A percentile compares a stretch with the other conserved stretches of the same genome.
Conservation (phyloP, 2,329 filamentous ascomycete species). For the Clonostachys chloroleuca region DNA sequence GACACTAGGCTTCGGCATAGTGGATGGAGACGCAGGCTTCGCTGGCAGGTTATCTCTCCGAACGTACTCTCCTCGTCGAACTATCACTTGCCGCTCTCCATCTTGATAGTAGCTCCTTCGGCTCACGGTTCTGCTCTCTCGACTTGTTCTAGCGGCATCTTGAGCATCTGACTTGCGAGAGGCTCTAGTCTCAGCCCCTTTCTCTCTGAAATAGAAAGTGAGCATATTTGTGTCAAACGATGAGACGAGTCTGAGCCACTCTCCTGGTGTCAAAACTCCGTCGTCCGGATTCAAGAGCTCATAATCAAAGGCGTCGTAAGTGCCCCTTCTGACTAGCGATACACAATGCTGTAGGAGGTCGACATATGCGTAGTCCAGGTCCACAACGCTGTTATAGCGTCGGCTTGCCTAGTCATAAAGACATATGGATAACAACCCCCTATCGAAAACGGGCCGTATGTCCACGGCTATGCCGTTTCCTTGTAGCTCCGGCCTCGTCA, state of each 20-base stretch:
- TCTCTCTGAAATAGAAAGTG: neutral
- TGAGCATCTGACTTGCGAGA: too few species aligned
- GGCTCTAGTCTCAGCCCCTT: neutral
- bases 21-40: too few species aligned
- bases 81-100: too few species aligned
- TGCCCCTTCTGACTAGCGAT: neutral
- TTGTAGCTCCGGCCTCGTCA: neutral
- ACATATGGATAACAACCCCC: neutral
- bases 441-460: neutral
- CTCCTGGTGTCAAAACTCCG: neutral
- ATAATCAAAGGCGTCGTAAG: neutral
- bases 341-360: slow-evolving; percentile 2
- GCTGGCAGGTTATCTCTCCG: too few species aligned
- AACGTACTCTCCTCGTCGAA: too few species aligned
- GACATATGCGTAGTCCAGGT: slow-evolving; percentile 1
- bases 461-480: neutral
- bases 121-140: too few species aligned
- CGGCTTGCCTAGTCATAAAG: neutral
- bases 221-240: neutral
- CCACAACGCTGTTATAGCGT: neutral
- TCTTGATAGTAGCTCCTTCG: too few species aligned
- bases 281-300: neutral
- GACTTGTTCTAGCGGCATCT: too few species aligned
- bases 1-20: too few species aligned
- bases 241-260: neutral